phyloP scores from a whole-genome alignment of 129 eudicot genomes.

The Tagetes patula region DNA sequence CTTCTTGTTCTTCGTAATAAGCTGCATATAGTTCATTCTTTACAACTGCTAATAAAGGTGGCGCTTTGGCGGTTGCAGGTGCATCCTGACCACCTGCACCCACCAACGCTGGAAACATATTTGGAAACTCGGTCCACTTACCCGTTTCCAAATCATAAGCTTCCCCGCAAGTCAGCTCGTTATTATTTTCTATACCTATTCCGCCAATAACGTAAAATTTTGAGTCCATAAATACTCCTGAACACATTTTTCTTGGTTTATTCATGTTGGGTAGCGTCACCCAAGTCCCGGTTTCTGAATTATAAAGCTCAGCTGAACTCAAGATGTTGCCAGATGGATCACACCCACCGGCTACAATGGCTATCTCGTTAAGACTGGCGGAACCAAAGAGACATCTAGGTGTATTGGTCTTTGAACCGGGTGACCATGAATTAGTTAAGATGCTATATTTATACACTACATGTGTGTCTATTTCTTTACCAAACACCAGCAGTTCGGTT shows the following conservation, averaged over 20 bases:
- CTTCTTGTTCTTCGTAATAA: conserved; percentile 54
- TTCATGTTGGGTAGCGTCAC: conserved; percentile 65
- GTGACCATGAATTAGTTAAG: conserved; percentile 68
- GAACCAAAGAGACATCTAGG: conserved; percentile 79
- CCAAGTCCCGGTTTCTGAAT: conserved; percentile 69
- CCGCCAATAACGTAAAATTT: conserved; percentile 79
- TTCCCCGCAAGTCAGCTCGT: conserved; percentile 61
- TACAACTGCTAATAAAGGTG: conserved; percentile 77
- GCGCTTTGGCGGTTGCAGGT: conserved; percentile 57
- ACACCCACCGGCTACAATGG: conserved; percentile 76
- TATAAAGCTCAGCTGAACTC: conserved; percentile 65
- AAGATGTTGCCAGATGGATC: conserved; percentile 54
- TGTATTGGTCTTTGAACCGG: conserved; percentile 47
- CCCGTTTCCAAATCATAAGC: conserved; percentile 49
- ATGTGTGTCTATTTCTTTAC: conserved; percentile 54
- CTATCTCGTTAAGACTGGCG: conserved; percentile 52
- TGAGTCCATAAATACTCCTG: conserved; percentile 68
- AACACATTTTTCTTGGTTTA: conserved; percentile 67
- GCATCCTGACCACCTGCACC: conserved; percentile 37
- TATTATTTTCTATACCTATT: conserved; percentile 45
- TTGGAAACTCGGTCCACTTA: conserved; percentile 59
- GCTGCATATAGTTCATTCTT: conserved; percentile 71
- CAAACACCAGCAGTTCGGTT: conserved; percentile 75
- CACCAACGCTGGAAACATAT: conserved; percentile 54
- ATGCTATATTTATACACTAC: conserved; percentile 68